A percentile compares a stretch with the other conserved stretches of the same genome.
Evolutionary conservation across 106 monocot species (phyloP).

Genomic region (Gastrodia elata): DNA sequence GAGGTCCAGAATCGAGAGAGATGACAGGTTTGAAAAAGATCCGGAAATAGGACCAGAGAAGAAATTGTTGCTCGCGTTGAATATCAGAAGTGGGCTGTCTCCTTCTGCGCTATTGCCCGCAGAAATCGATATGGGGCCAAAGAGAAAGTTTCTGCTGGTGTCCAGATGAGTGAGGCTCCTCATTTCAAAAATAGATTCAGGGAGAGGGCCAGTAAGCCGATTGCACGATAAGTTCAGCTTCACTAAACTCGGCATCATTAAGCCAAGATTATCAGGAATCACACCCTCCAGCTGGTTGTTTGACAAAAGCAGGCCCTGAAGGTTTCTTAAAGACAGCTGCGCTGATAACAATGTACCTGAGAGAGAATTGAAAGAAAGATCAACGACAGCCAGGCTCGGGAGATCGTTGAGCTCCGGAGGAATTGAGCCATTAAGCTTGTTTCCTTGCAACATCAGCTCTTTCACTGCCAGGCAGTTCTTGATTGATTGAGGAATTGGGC

Average conservation of each 20-base stretch:
- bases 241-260: conserved; percentile 64
- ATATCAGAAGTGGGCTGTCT: conserved; percentile 44
- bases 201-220: conserved; percentile 45
- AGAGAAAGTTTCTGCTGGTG: conserved; percentile 55
- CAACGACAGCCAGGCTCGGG: conserved; percentile 50
- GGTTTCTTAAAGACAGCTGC: conserved; percentile 31
- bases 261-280: conserved; percentile 47
- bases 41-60: conserved; percentile 46
- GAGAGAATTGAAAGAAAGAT: conserved; percentile 71
- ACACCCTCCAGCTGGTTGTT: conserved; percentile 58
- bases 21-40: conserved; percentile 64
- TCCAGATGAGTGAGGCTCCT: conserved; percentile 60
- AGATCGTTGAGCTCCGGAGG: conserved; percentile 53
- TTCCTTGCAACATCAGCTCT: conserved; percentile 63
- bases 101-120: neutral
- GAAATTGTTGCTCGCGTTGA: conserved; percentile 82
- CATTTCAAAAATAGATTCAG: conserved; percentile 44
- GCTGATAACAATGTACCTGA: conserved; percentile 35
- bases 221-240: conserved; percentile 81
- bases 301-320: conserved; percentile 73
- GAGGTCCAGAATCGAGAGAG: conserved; percentile 71
- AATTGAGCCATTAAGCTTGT: conserved; percentile 67
- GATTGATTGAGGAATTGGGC: conserved; percentile 53
- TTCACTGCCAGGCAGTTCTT: conserved; percentile 44
- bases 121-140: conserved; percentile 36